phyloP scores from a whole-genome alignment of 768 basidiomycete species.

The Glaciozyma martinii region DNA sequence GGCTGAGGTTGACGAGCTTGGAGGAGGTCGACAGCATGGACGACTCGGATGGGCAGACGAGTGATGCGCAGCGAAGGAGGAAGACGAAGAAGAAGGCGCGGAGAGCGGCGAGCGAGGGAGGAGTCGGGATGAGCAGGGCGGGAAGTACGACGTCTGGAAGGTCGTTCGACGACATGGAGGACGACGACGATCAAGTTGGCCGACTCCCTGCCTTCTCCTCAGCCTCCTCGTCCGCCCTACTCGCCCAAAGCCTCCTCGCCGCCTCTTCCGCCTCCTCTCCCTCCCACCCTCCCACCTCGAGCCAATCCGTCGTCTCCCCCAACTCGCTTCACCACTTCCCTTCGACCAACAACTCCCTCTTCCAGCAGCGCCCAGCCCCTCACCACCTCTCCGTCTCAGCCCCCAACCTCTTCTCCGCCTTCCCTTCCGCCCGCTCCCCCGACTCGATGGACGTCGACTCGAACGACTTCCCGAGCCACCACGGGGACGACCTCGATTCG shows the following conservation, averaged over 20 bases:
- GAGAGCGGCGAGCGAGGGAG: conserved; percentile 24
- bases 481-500: conserved; percentile 3
- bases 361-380: conserved; percentile 1
- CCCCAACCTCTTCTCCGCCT: conserved; percentile 28
- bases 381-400: conserved; percentile 23
- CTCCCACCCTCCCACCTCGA: neutral
- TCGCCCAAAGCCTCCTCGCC: conserved; percentile 26
- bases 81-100: conserved; percentile 30
- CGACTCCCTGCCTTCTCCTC: conserved; percentile 12
- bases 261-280: conserved; percentile 6
- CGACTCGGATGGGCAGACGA: conserved; percentile 26
- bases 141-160: conserved; percentile 14
- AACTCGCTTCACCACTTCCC: conserved; percentile 21
- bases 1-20: conserved; percentile 19
- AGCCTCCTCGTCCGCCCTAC: conserved; percentile 19
- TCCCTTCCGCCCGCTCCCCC: conserved; percentile 13
- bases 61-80: conserved; percentile 20
- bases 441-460: conserved; percentile 25
- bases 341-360: neutral
- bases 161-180: neutral
- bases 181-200: neutral
- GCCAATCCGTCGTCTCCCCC: conserved; percentile 21
- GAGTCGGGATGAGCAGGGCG: conserved; percentile 1
- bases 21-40: conserved; percentile 25
- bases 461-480: neutral